Evolutionary conservation across 2,329 filamentous ascomycete species (phyloP), one percentile per base, ranked within the genome.

Genomic region (Fusarium mexicanum): DNA sequence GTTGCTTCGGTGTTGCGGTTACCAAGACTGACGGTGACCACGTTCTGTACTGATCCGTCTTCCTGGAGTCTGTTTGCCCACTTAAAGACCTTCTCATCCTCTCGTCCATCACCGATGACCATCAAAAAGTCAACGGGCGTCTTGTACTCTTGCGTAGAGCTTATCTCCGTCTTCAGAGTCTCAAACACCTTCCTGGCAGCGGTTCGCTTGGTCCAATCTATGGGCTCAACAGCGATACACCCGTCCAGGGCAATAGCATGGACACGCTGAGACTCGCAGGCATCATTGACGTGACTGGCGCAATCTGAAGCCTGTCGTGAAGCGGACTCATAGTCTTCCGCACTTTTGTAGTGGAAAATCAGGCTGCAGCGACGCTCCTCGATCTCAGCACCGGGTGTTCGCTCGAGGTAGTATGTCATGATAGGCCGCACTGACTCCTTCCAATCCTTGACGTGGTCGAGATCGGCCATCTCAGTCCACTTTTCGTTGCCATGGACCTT

Each of bases 231-330:
- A 17, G 95, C 87, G 58, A 98, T 91, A 47, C 91, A 93, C 38
- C 94, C 91, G 64, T 96, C 93, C 20, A 94, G 86, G 4, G 93
- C 92, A 24, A 97, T 90, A 10, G 96, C 96, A 79, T 95, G 94
- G 9, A 98, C 93, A 38, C 91, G 89, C 82, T 97, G 94, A 63
- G 89, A 90, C 80, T 94, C 92, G 80, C 95, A 98, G 1, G 94
- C 93, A 79, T 98, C 95, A 80, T 98, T 98, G 86, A 98, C 96
- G 78, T 98, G 95, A 71, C 94, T 95, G 1, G 94, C 94, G 79
- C 95, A 97, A 80, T 98, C 96, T 26, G 92, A 93, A 1, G 95
- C 96, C 77, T 95, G 93, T 26, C 94, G 91, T 66, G 89, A 87
- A 0, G 95, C 95, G 31, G 90, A 88, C 59, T 92, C 90, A 66